Conservation (phyloP, 306 rosid species). For the Lathyrus oleraceus region DNA sequence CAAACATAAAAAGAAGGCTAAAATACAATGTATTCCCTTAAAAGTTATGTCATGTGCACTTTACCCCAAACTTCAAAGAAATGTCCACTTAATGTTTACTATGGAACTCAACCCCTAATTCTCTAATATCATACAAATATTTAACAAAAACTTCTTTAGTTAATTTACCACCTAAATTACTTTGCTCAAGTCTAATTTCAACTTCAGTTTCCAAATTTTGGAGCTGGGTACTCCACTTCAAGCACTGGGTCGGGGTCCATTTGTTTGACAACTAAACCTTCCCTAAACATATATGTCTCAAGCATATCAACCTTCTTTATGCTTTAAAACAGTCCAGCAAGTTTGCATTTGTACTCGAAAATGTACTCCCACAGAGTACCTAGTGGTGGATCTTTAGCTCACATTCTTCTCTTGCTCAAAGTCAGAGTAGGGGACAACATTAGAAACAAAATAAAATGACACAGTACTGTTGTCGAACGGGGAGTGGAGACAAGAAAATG, state of each 20-base stretch:
- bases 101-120: neutral
- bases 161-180: neutral
- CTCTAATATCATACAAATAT: neutral
- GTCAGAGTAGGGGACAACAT: too few species aligned
- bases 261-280: neutral
- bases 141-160: neutral
- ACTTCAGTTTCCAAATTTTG: neutral
- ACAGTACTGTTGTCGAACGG: too few species aligned
- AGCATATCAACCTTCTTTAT: neutral
- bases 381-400: too few species aligned
- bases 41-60: neutral
- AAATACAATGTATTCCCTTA: neutral
- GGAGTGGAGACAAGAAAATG: too few species aligned
- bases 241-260: neutral
- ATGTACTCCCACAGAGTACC: too few species aligned
- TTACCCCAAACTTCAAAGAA: neutral
- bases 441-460: too few species aligned
- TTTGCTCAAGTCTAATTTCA: neutral
- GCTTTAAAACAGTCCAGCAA: neutral
- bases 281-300: neutral
- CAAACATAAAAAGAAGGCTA: neutral
- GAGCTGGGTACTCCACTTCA: neutral
- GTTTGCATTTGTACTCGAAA: neutral
- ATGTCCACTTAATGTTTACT: neutral
- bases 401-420: too few species aligned